A percentile compares a stretch with the other conserved stretches of the same genome.
Conservation (phyloP, 805 yeast species). For the Starmerella roubikii region DNA sequence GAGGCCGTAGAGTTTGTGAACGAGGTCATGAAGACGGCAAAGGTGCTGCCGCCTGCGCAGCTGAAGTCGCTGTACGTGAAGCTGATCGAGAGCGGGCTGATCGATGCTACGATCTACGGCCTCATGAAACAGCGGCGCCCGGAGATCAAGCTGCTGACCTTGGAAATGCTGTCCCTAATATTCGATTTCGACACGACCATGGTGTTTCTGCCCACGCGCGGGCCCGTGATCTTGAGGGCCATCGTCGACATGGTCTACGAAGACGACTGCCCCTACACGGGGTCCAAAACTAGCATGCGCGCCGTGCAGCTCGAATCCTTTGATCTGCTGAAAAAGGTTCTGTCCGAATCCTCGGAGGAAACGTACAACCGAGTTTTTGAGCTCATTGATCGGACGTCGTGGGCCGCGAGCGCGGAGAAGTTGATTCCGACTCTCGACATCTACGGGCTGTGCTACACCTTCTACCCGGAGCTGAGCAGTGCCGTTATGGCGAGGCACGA, state of each 20-base stretch:
- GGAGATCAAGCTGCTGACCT: conserved; percentile 51
- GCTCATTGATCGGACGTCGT: neutral
- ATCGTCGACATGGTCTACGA: neutral
- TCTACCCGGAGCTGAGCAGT: neutral
- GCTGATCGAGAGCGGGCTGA: conserved; percentile 54
- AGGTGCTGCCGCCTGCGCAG: conserved; percentile 46
- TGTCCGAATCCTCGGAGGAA: neutral
- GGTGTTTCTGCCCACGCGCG: neutral
- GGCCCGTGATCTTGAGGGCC: neutral
- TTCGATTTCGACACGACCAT: conserved; percentile 6
- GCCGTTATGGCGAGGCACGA: neutral
- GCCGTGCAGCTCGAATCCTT: conserved; percentile 7
- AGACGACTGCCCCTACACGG: neutral
- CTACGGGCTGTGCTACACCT: conserved; percentile 1
- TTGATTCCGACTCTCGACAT: conserved; percentile 2
- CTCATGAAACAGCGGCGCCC: conserved; percentile 34
- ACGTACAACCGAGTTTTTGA: neutral
- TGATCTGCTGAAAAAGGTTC: conserved; percentile 5
- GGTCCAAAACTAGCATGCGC: neutral
- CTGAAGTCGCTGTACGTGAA: conserved; percentile 50
- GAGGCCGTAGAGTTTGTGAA: conserved; percentile 70
- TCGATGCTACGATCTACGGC: conserved; percentile 59
- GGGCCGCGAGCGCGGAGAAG: neutral
- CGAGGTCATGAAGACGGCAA: conserved; percentile 66
- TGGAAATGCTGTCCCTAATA: conserved; percentile 34